Evolutionary conservation across 352 stramenopile species (phyloP).

Genomic region (Globisporangium cederbergense): DNA sequence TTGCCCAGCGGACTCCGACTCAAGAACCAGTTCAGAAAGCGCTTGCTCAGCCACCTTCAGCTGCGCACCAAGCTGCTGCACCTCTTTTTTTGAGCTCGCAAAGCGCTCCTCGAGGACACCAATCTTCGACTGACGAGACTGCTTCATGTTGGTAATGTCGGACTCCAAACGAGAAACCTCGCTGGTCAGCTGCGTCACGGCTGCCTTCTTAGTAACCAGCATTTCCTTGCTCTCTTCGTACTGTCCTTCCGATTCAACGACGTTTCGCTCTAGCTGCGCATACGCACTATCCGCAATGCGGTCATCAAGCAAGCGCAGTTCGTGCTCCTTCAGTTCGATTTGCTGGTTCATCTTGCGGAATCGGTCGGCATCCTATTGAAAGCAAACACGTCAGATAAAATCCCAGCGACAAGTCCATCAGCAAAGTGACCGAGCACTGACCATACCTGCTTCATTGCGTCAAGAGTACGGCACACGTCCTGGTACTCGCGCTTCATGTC

Average conservation of each 20-base stretch:
- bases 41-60: slow-evolving; percentile 66
- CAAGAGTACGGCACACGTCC: slow-evolving; percentile 48
- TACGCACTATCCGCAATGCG: slow-evolving; percentile 78
- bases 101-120: slow-evolving; percentile 74
- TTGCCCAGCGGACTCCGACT: slow-evolving; percentile 67
- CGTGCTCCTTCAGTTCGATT: slow-evolving; percentile 83
- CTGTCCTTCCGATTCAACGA: slow-evolving; percentile 65
- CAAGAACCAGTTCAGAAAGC: slow-evolving; percentile 67
- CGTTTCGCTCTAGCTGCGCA: slow-evolving; percentile 72
- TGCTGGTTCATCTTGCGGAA: slow-evolving; percentile 76
- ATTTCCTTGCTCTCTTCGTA: slow-evolving; percentile 65
- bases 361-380: slow-evolving; percentile 51
- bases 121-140: slow-evolving; percentile 80
- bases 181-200: slow-evolving; percentile 70
- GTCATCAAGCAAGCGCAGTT: slow-evolving; percentile 71
- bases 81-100: slow-evolving; percentile 70
- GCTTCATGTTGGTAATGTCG: slow-evolving; percentile 81
- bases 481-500: slow-evolving; percentile 71
- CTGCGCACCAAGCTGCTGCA: slow-evolving; percentile 53
- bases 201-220: slow-evolving; percentile 57
- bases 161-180: slow-evolving; percentile 70
- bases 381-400: background rate
- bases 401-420: background rate
- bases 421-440: background rate
- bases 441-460: slow-evolving; percentile 68